These are phyloP conservation scores for Cryphonectria naterciae DNA, from an alignment of 2,329 filamentous ascomycete species.

Conservation along the genomic window DNA sequence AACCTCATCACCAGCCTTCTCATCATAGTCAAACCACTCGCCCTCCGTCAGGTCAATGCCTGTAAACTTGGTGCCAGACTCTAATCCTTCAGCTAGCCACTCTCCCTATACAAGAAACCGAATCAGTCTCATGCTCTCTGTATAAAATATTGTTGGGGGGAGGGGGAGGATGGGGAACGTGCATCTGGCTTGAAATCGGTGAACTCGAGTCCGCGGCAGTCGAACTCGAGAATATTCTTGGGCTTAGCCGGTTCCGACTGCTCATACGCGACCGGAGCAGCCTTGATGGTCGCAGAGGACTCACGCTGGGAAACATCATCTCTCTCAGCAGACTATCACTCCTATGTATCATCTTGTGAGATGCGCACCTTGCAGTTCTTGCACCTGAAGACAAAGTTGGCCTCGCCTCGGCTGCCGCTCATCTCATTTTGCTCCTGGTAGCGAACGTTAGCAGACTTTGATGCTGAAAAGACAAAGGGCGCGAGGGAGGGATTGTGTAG, in stretches of 20 bases:
- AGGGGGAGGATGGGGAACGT: conserved; percentile 31
- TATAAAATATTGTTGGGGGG: neutral
- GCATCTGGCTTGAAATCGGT: conserved; percentile 89
- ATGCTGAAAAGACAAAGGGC: neutral
- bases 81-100: conserved; percentile 81
- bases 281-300: conserved; percentile 82
- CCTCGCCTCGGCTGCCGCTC: conserved; percentile 90
- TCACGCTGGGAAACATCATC: conserved; percentile 61
- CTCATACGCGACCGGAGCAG: conserved; percentile 72
- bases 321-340: conserved; percentile 6
- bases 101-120: conserved; percentile 65
- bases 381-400: conserved; percentile 99
- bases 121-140: conserved; percentile 25
- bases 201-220: conserved; percentile 93
- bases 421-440: conserved; percentile 83
- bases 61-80: conserved; percentile 81
- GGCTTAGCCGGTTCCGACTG: conserved; percentile 72
- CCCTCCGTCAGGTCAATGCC: conserved; percentile 83
- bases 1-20: conserved; percentile 89
- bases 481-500: conserved; percentile 11
- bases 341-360: neutral
- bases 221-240: conserved; percentile 84
- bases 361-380: conserved; percentile 87
- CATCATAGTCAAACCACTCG: conserved; percentile 98
- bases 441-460: conserved; percentile 7